Base-by-base conservation (phyloP, 768 basidiomycete genomes). In the Coprinellus micaceus region DNA sequence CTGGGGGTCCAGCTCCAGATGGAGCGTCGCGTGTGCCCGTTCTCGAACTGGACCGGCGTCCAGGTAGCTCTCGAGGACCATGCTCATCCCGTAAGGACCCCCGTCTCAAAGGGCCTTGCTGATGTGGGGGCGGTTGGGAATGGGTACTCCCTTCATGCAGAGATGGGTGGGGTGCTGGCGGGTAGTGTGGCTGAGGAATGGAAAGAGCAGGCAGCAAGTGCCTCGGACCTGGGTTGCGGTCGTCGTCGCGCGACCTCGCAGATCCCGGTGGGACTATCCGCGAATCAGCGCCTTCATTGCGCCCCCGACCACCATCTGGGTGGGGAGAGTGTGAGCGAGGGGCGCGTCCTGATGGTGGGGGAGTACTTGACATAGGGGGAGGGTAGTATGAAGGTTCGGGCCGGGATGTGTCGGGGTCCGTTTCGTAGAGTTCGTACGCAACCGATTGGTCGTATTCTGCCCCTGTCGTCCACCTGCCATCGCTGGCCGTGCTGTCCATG, bases 391-490 rank as follows among this genome's bases (percentile, higher is more conserved):
- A 10, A 13, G 48, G 33, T 17, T 30, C 48, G 15, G 26, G 48
- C 6, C 48, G 48, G 19, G 48, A 50, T n/a, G 17, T 22, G 48
- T 40, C 51, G n/a, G 51, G 51, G 24, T 43, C 36, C 37, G 33
- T 17, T 50, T 50, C 48, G 21, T 50, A 33, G 28, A 50, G 21
- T 33, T 50, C 48, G 28, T 50, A 50, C n/a, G 28, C 29, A 2
- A 26, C 48, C 15, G 48, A 50, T 10, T 33, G 48, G 21, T 50
- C 48, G 48, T 50, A 50, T 33, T 50, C 48, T 30, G 48, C 48
- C 19, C 30, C 13, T 25, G 12, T 50, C 15, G 48, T 50, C 48
- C 48, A 50, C 28, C 30, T 29, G 17, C 48, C 48, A 50, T 30
- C 48, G 30, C 48, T 50, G 11, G 33, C 48, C 41, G 15, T 30